Evolutionary conservation across 2,329 filamentous ascomycete species (phyloP).

Genomic region (Alternaria ventricosa): DNA sequence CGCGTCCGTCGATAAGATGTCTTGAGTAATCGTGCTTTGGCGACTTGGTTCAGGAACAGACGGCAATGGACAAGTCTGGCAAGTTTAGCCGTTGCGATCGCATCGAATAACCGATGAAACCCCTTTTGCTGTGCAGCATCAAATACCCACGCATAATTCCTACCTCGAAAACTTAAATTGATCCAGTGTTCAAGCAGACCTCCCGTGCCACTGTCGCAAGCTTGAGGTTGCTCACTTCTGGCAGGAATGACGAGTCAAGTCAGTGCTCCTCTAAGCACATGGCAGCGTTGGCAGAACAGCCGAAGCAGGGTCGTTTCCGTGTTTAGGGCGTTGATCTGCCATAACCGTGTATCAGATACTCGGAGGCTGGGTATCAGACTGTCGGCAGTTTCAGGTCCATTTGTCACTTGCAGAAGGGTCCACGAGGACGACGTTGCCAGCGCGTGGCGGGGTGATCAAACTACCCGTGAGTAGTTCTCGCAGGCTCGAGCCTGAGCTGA

Average conservation of each 20-base stretch:
- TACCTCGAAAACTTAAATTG: slow-evolving; percentile 3
- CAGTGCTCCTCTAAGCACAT: neutral
- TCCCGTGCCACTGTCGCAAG: neutral
- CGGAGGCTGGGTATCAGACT: slow-evolving; percentile 38
- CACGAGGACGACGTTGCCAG: slow-evolving; percentile 14
- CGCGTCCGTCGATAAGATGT: slow-evolving; percentile 6
- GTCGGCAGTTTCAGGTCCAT: slow-evolving; percentile 45
- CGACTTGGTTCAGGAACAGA: slow-evolving; percentile 16
- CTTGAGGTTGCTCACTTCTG: neutral
- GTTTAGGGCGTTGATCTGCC: slow-evolving; percentile 31
- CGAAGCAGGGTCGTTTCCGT: slow-evolving; percentile 6
- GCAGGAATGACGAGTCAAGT: slow-evolving; percentile 9
- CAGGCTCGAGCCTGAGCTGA: slow-evolving; percentile 7
- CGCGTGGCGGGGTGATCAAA: slow-evolving; percentile 19
- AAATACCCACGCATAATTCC: neutral
- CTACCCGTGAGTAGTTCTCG: slow-evolving; percentile 23
- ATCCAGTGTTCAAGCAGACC: neutral
- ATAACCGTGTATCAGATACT: slow-evolving; percentile 41
- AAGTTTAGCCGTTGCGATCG: slow-evolving; percentile 32
- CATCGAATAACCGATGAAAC: neutral
- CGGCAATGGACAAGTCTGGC: slow-evolving; percentile 15
- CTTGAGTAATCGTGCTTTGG: slow-evolving; percentile 5
- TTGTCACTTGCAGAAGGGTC: slow-evolving; percentile 30
- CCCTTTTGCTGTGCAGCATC: slow-evolving; percentile 2
- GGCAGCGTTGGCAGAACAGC: neutral